phyloP scores from a whole-genome alignment of 441 rosid genomes.

The Eutrema salsugineum region DNA sequence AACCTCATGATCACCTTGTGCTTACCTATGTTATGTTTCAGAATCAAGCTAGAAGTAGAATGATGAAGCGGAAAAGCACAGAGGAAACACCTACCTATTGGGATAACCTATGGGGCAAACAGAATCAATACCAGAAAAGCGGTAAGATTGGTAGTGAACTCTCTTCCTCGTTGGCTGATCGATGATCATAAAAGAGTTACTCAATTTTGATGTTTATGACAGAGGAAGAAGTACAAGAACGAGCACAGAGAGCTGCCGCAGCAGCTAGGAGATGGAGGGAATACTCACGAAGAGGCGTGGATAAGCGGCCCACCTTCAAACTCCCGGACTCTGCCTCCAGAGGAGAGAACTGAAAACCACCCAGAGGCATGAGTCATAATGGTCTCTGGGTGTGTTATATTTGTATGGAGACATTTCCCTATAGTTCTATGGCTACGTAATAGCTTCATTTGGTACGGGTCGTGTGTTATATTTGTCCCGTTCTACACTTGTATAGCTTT shows the following conservation, averaged over 20 bases:
- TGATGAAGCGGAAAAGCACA: slow-evolving; percentile 56
- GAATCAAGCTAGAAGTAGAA: slow-evolving; percentile 73
- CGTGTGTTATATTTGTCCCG: neutral
- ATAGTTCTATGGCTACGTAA: neutral
- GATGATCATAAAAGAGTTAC: neutral
- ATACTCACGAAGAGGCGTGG: slow-evolving; percentile 80
- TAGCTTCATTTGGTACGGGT: slow-evolving; percentile 9
- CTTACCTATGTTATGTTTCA: slow-evolving; percentile 31
- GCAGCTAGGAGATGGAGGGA: slow-evolving; percentile 96
- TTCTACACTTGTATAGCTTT: slow-evolving; percentile 22
- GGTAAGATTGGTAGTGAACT: slow-evolving; percentile 38
- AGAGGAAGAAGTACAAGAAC: slow-evolving; percentile 82
- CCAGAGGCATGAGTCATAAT: neutral
- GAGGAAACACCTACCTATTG: slow-evolving; percentile 60
- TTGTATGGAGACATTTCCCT: neutral
- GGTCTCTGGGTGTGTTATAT: no score
- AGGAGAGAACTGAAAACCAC: slow-evolving; percentile 36
- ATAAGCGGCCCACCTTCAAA: slow-evolving; percentile 73
- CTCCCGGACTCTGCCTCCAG: slow-evolving; percentile 64
- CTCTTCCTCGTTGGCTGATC: neutral
- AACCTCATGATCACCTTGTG: neutral
- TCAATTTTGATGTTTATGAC: slow-evolving; percentile 20
- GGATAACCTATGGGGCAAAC: slow-evolving; percentile 68
- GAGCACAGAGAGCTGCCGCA: slow-evolving; percentile 70
- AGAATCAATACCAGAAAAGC: slow-evolving; percentile 48